These are phyloP conservation scores for Psilocybe cubensis DNA, from an alignment of 768 basidiomycete genomes.

Conservation along the genomic window DNA sequence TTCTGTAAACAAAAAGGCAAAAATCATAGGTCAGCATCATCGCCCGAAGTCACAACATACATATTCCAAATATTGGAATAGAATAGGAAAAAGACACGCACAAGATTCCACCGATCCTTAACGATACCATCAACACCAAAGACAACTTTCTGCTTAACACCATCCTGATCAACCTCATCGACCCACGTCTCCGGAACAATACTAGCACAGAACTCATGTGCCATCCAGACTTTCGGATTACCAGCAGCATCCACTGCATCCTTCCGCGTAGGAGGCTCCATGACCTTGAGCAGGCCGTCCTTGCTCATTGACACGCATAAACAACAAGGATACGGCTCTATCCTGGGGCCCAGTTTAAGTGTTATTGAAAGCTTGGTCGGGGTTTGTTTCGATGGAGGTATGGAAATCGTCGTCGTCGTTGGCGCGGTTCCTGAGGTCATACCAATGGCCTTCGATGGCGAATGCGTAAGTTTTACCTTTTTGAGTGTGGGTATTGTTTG, in stretches of 20 bases:
- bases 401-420: slow-evolving; percentile 19
- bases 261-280: slow-evolving; percentile 66
- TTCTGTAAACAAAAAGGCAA: slow-evolving; percentile 62
- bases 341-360: slow-evolving; percentile 69
- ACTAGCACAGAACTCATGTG: slow-evolving; percentile 79
- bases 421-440: too few relatives aligned
- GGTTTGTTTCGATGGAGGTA: slow-evolving; percentile 16
- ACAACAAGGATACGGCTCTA: slow-evolving; percentile 68
- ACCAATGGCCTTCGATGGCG: slow-evolving; percentile 31
- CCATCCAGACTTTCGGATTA: slow-evolving; percentile 62
- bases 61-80: not conserved
- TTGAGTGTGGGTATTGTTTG: slow-evolving; percentile 47
- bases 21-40: slow-evolving; percentile 1
- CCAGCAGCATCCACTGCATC: slow-evolving; percentile 54
- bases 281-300: slow-evolving; percentile 64
- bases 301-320: slow-evolving; percentile 59
- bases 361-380: slow-evolving; percentile 55
- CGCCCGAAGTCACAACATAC: not conserved
- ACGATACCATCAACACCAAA: slow-evolving; percentile 89
- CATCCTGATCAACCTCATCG: slow-evolving; percentile 56
- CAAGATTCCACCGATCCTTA: slow-evolving; percentile 92
- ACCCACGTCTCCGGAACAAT: slow-evolving; percentile 94
- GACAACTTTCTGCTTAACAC: slow-evolving; percentile 56
- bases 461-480: slow-evolving; percentile 47
- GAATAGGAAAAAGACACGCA: slow-evolving; percentile 38